A percentile compares a stretch with the other conserved stretches of the same genome.
Evolutionary conservation across 2,329 filamentous ascomycete species (phyloP).

Genomic region (Plectosphaerella plurivora): DNA sequence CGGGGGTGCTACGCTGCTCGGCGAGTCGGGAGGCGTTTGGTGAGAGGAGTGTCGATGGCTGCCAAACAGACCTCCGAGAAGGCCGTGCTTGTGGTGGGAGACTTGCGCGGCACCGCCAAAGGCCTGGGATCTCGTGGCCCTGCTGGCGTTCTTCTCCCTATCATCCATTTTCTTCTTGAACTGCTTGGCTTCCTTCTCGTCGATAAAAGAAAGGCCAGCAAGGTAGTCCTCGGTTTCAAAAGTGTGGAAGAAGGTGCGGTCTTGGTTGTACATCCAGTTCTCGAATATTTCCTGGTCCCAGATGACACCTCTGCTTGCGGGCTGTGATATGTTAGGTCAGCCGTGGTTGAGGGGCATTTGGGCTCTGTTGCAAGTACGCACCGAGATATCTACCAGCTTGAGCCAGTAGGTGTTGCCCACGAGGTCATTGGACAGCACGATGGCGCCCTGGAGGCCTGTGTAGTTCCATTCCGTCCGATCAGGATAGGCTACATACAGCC

Average conservation of each 20-base stretch:
- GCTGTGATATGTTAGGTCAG: constrained; percentile 38
- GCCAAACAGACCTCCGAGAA: constrained; percentile 59
- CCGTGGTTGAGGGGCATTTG: constrained; percentile 4
- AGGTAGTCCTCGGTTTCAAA: constrained; percentile 94
- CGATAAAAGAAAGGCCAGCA: constrained; percentile 85
- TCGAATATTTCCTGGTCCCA: constrained; percentile 99
- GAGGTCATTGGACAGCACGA: constrained; percentile 86
- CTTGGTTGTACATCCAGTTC: constrained; percentile 90
- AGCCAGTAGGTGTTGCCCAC: constrained; percentile 97
- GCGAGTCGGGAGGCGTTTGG: constrained; percentile 53
- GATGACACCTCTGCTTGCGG: constrained; percentile 76
- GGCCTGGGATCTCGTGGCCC: constrained; percentile 74
- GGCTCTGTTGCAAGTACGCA: constrained; percentile 40
- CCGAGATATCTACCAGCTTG: constrained; percentile 94
- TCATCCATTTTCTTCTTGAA: constrained; percentile 98
- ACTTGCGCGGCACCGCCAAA: constrained; percentile 52
- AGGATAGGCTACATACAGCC: constrained; percentile 89
- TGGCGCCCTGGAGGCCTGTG: constrained; percentile 87
- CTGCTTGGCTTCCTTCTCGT: constrained; percentile 95
- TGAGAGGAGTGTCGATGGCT: constrained; percentile 58
- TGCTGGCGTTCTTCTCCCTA: constrained; percentile 90
- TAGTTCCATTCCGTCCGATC: constrained; percentile 85
- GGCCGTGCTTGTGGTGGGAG: constrained; percentile 37
- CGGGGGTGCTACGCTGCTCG: constrained; percentile 30
- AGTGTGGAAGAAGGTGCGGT: constrained; percentile 94